Conservation (phyloP, 345 rosid genomes). For the Ailanthus altissimus region DNA sequence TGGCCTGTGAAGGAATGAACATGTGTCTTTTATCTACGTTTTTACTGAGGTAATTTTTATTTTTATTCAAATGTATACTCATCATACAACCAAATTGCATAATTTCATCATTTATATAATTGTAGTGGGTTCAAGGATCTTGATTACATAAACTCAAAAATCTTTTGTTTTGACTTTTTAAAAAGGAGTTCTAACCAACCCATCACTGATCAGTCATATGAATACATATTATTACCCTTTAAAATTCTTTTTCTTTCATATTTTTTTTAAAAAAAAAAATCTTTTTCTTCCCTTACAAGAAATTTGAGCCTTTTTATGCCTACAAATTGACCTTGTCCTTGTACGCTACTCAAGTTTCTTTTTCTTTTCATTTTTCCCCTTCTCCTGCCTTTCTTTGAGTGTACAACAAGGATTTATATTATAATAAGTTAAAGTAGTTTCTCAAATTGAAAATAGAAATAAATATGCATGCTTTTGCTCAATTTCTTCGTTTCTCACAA, state of each 20-base stretch:
- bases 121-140: neutral
- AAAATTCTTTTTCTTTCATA: neutral
- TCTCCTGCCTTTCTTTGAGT: neutral
- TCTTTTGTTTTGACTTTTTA: neutral
- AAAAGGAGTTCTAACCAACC: neutral
- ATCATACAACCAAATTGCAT: neutral
- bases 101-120: neutral
- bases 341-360: conserved; percentile 40
- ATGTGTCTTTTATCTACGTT: neutral
- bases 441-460: neutral
- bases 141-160: neutral
- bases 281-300: conserved; percentile 44
- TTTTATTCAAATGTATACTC: neutral
- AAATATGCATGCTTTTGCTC: neutral
- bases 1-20: neutral
- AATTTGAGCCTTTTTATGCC: conserved; percentile 18
- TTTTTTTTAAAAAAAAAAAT: too few relatives aligned
- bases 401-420: neutral
- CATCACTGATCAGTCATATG: neutral
- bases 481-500: too few relatives aligned
- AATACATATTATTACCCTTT: neutral
- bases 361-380: neutral
- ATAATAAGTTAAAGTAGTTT: neutral
- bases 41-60: neutral
- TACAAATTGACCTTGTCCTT: conserved; percentile 31